These are phyloP conservation scores for Fusarium humuli DNA, from an alignment of 2,329 filamentous ascomycete species.

Conservation along the genomic window DNA sequence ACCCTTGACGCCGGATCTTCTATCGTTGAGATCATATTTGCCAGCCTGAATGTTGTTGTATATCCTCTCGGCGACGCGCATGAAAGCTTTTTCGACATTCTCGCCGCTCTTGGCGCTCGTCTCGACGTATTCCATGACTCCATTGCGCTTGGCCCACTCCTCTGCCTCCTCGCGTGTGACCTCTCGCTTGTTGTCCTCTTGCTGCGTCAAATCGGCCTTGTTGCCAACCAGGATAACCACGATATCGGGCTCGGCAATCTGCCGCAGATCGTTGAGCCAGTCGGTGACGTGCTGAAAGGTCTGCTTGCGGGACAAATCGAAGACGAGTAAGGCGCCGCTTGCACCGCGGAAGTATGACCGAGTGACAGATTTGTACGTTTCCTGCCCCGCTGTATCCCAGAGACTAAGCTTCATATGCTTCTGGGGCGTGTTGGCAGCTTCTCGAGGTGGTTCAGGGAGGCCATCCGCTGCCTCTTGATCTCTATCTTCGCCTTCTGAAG, in stretches of 20 bases:
- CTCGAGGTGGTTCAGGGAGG: conserved; percentile 65
- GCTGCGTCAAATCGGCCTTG: conserved; percentile 83
- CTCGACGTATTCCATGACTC: conserved; percentile 93
- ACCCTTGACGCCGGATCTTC: conserved; percentile 90
- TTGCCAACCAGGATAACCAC: conserved; percentile 96
- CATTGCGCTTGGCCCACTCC: conserved; percentile 87
- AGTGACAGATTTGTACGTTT: conserved; percentile 97
- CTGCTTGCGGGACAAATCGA: conserved; percentile 87
- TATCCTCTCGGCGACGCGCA: conserved; percentile 93
- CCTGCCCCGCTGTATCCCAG: conserved; percentile 97
- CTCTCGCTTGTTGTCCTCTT: conserved; percentile 73
- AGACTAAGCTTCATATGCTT: conserved; percentile 93
- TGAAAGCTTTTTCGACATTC: conserved; percentile 91
- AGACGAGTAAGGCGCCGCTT: conserved; percentile 81
- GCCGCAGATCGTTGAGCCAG: conserved; percentile 93
- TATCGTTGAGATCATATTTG: conserved; percentile 92
- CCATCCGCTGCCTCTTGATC: conserved; percentile 50
- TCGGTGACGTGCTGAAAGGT: conserved; percentile 91
- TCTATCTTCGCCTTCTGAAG: conserved; percentile 31
- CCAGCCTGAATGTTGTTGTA: conserved; percentile 97
- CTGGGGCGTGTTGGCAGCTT: conserved; percentile 58
- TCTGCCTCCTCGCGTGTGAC: conserved; percentile 86
- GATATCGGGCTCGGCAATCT: conserved; percentile 95
- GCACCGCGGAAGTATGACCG: conserved; percentile 91
- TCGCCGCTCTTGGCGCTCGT: conserved; percentile 96